A percentile compares a stretch with the other conserved stretches of the same genome.
Conservation (phyloP, 208 protist genomes). For the Trypanosomatidae sp. region DNA sequence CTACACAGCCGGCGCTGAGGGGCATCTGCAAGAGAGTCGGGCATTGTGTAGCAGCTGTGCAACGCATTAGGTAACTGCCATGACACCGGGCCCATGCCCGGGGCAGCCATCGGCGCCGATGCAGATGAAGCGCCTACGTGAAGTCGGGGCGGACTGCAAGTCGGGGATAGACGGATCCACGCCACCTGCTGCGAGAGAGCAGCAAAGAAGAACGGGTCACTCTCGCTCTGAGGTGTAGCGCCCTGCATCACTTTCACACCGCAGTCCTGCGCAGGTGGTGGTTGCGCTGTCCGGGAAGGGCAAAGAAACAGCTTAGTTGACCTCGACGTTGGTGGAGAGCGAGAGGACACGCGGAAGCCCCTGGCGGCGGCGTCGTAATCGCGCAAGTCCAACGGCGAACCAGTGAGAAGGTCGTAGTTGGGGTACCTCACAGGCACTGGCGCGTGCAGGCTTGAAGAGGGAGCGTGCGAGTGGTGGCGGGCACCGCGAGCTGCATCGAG, state of each 20-base stretch:
- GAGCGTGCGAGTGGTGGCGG: neutral
- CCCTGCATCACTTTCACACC: neutral
- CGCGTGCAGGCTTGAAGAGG: neutral
- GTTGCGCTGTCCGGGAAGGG: neutral
- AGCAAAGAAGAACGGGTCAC: constrained; percentile 2
- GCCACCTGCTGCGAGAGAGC: constrained; percentile 6
- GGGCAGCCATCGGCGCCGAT: neutral
- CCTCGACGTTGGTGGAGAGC: neutral
- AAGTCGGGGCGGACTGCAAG: neutral
- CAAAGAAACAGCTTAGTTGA: neutral
- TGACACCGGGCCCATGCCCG: neutral
- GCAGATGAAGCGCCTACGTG: neutral
- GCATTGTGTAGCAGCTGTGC: constrained; percentile 3
- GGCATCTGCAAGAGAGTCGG: neutral
- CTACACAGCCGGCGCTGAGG: constrained; percentile 3
- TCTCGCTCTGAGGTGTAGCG: neutral
- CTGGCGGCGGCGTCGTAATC: neutral
- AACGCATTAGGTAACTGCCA: constrained; percentile 6
- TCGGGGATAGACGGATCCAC: constrained; percentile 11
- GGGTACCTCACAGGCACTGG: neutral
- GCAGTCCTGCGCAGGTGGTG: neutral
- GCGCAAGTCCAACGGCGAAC: constrained; percentile 10
- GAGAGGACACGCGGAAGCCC: neutral
- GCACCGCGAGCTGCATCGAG: neutral
- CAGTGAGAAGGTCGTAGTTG: constrained; percentile 21